A percentile compares a stretch with the other conserved stretches of the same genome.
These are phyloP conservation scores for Mimosa pudica DNA, from an alignment of 306 rosid species.

Conservation along the genomic window DNA sequence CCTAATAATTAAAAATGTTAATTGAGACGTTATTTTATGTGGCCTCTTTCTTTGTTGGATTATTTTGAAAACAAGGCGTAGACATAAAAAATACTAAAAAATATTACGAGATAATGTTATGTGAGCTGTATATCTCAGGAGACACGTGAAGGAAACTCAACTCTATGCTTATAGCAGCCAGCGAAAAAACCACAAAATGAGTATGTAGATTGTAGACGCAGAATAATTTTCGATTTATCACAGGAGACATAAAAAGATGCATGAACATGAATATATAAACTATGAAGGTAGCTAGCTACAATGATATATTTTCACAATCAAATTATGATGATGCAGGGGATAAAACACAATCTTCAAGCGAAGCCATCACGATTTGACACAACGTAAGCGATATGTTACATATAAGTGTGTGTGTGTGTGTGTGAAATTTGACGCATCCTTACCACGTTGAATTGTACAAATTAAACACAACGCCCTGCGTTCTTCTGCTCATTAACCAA, in stretches of 20 bases:
- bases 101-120: not conserved
- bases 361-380: constrained; percentile 13
- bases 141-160: not conserved
- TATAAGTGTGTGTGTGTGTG: not conserved
- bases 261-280: not conserved
- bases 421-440: not conserved
- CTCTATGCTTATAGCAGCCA: not conserved
- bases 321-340: constrained; percentile 6
- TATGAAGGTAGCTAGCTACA: not conserved
- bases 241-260: not conserved
- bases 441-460: not conserved
- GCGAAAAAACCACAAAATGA: not conserved
- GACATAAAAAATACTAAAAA: not conserved
- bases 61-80: not conserved
- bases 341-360: constrained; percentile 21
- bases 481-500: not conserved
- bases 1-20: not conserved
- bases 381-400: constrained; percentile 17
- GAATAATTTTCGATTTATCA: not conserved
- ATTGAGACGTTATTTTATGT: not conserved
- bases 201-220: not conserved
- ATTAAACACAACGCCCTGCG: not conserved
- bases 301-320: constrained; percentile 27
- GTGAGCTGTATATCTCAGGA: not conserved
- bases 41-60: not conserved